Conservation (phyloP, 257 asterid species). For the Handroanthus guayacan region DNA sequence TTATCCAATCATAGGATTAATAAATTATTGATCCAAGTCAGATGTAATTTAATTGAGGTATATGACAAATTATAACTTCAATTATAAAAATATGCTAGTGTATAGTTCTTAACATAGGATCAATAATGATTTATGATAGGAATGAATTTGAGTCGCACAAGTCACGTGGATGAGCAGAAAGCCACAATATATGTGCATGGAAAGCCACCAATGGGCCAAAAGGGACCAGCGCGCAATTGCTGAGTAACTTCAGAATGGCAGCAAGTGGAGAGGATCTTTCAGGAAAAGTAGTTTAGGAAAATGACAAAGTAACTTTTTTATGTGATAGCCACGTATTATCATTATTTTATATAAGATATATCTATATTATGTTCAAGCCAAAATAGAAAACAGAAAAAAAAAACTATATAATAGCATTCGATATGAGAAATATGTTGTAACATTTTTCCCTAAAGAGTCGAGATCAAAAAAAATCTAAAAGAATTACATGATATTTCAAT, state of each 20-base stretch:
- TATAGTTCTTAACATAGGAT: neutral
- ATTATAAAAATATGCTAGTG: neutral
- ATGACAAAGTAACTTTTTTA: neutral
- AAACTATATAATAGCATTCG: too few relatives aligned
- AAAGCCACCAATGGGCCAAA: neutral
- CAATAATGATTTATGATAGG: neutral
- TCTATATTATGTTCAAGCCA: too few relatives aligned
- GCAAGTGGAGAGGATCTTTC: neutral
- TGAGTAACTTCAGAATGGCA: neutral
- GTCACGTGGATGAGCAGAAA: neutral
- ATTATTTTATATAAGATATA: too few relatives aligned
- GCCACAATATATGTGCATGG: neutral
- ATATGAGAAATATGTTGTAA: too few relatives aligned
- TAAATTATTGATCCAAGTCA: too few relatives aligned
- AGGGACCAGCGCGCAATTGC: neutral
- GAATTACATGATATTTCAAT: neutral
- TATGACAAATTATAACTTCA: neutral
- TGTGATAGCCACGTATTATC: too few relatives aligned
- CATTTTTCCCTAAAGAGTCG: too few relatives aligned
- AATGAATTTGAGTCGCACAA: neutral
- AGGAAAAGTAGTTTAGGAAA: neutral
- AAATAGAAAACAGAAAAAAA: too few relatives aligned
- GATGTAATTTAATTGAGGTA: neutral
- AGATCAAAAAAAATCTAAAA: neutral
- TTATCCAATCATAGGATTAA: too few relatives aligned